Conservation (phyloP, 139 green algal species). For the Parachlorella kessleri region DNA sequence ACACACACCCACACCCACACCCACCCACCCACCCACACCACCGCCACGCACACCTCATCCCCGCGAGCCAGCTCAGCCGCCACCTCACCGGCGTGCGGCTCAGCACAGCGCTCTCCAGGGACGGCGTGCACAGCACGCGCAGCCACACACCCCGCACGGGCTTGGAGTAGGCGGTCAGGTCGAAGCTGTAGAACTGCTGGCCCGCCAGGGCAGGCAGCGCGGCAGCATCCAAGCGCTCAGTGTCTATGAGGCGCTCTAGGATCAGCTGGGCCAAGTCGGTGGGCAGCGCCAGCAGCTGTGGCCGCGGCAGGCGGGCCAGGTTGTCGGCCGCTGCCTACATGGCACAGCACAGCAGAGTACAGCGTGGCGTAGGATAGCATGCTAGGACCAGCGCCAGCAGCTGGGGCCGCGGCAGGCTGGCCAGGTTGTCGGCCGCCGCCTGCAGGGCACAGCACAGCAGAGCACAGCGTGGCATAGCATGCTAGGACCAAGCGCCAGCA, state of each 20-base stretch:
- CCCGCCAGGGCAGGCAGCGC: constrained; percentile 3
- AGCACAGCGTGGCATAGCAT: too few relatives aligned
- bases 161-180: constrained; percentile 11
- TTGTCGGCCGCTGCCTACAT: neutral
- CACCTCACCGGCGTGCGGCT: constrained; percentile 20
- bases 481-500: constrained; percentile 23
- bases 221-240: constrained; percentile 8
- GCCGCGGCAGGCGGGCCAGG: neutral
- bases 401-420: neutral
- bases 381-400: constrained; percentile 23
- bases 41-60: neutral
- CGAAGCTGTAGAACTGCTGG: constrained; percentile 32
- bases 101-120: constrained; percentile 22
- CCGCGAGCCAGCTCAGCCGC: neutral
- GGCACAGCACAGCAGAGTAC: constrained; percentile 12
- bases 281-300: constrained; percentile 19
- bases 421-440: neutral
- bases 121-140: constrained; percentile 6
- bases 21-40: too few relatives aligned
- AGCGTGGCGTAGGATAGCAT: too few relatives aligned
- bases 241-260: constrained; percentile 27
- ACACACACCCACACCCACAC: neutral
- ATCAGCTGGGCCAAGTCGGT: constrained; percentile 46
- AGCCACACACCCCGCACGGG: constrained; percentile 27
- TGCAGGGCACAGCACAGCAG: constrained; percentile 11